Base-by-base conservation (phyloP, 129 eudicot genomes). In the Rutidosis leptorrhynchoides region DNA sequence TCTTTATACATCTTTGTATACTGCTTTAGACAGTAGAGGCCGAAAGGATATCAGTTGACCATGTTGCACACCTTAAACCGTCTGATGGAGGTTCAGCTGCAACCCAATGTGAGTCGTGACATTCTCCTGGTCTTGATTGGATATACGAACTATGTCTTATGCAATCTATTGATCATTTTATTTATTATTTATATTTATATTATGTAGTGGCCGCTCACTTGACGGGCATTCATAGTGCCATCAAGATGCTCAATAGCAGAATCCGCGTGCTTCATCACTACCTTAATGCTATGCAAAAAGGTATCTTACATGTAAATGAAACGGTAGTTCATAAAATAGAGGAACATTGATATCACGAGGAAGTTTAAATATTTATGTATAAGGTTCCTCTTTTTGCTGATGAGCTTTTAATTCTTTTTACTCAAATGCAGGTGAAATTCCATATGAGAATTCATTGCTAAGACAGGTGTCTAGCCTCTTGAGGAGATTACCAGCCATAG, bases 31-130 rank as follows among this genome's bases (percentile, higher is more conserved):
- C 98, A 21, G 98, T 92, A 67, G 98, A 92, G 78, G 98, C 96
- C 19, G 98, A 92, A 79, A 73, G 98, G 67, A 92, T 92, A 66
- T 92, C 98, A 25, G 96, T 92, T 69, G 96, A 88, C 63, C 98
- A 85, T 83, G 96, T 92, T 49, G 95, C 98, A 26, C 98, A 92
- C 65, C 95, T 92, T 33, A 92, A 92, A 80, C 98, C 98, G 51
- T 84, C 98, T 70, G 96, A 92, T 78, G 98, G 98, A 26, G 95
- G 98, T 62, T 92, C 98, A 30, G 98, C 98, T 68, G 98, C 96
- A 33, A 92, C 98, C 73, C 96, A 92, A 68, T 80, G 98, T 92
- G 77, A 81, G 87, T 58, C 28, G 33, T 12, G 29, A 17, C n/a
- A 9, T 21, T 49, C 27, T 28, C 23, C 55, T 23, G 5, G 42